Percentiles rank a stretch among this genome's conserved stretches.
Conservation (phyloP, 192 early-diverging fungal genomes). For the Coemansia sp. region DNA sequence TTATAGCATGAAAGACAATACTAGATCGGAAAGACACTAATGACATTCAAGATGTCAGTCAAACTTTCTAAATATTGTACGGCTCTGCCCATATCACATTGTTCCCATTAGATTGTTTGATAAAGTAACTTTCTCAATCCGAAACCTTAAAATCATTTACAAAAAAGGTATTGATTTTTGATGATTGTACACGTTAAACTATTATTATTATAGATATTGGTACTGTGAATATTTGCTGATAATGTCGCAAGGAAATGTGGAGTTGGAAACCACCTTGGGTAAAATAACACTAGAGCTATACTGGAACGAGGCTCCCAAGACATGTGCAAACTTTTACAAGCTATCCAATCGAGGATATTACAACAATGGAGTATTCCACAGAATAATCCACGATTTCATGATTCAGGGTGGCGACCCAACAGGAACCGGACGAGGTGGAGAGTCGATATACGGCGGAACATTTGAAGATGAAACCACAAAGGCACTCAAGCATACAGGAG, state of each 20-base stretch:
- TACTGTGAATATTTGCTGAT: background rate
- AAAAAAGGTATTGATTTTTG: background rate
- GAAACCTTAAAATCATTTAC: no score
- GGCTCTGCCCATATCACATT: no score
- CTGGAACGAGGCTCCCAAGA: constrained; percentile 64
- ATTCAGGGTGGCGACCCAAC: constrained; percentile 98
- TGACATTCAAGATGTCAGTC: no score
- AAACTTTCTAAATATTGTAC: no score
- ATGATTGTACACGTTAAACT: no score
- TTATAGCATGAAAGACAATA: no score
- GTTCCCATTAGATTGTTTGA: no score
- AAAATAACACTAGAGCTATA: constrained; percentile 33
- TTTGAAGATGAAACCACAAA: constrained; percentile 73
- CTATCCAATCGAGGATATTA: constrained; percentile 80
- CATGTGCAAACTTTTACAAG: constrained; percentile 88
- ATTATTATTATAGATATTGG: background rate
- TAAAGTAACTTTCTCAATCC: no score
- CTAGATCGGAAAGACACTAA: no score
- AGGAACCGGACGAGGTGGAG: constrained; percentile 88
- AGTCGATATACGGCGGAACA: constrained; percentile 63
- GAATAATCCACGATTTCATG: constrained; percentile 89
- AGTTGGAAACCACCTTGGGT: constrained; percentile 28
- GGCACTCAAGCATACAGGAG: constrained; percentile 72
- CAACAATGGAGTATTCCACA: constrained; percentile 76
- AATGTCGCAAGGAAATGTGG: constrained; percentile 9